These are phyloP conservation scores for Hemisphaericaspora subhashii DNA, from an alignment of 1,139 yeast genomes.

Conservation along the genomic window DNA sequence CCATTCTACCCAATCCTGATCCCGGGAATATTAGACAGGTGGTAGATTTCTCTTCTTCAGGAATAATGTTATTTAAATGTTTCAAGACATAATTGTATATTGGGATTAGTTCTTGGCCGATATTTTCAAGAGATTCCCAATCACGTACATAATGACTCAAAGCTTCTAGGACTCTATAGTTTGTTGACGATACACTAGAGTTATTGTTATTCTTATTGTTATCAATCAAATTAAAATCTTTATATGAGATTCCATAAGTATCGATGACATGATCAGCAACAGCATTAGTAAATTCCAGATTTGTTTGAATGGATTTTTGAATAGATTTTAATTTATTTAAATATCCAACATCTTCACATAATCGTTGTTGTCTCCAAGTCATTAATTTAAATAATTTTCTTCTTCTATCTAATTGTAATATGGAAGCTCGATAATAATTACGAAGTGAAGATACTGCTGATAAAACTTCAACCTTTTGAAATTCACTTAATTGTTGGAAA, in stretches of 20 bases:
- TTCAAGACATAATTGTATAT: conserved; percentile 48
- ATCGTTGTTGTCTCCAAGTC: conserved; percentile 55
- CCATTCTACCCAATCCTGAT: conserved; percentile 71
- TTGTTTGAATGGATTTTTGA: conserved; percentile 44
- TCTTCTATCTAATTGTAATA: conserved; percentile 46
- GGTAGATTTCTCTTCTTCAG: conserved; percentile 23
- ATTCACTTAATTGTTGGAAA: conserved; percentile 19
- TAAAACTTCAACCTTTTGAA: conserved; percentile 35
- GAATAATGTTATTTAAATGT: conserved; percentile 29
- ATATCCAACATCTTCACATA: conserved; percentile 58
- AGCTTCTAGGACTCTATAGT: conserved; percentile 65
- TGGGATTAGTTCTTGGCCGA: conserved; percentile 47
- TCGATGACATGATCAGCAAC: conserved; percentile 44
- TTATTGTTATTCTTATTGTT: conserved; percentile 16
- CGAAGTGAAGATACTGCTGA: conserved; percentile 55
- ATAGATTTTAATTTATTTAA: conserved; percentile 47
- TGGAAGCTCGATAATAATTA: conserved; percentile 41
- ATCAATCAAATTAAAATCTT: conserved; percentile 35
- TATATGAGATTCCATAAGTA: conserved; percentile 37
- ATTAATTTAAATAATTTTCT: conserved; percentile 46
- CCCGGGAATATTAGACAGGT: conserved; percentile 73
- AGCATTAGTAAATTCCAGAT: conserved; percentile 45
- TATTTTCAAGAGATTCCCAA: conserved; percentile 51
- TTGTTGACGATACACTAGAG: conserved; percentile 29
- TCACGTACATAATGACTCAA: conserved; percentile 75